Base-by-base conservation (phyloP, 2,329 filamentous ascomycete species). In the Diaporthe amygdali region DNA sequence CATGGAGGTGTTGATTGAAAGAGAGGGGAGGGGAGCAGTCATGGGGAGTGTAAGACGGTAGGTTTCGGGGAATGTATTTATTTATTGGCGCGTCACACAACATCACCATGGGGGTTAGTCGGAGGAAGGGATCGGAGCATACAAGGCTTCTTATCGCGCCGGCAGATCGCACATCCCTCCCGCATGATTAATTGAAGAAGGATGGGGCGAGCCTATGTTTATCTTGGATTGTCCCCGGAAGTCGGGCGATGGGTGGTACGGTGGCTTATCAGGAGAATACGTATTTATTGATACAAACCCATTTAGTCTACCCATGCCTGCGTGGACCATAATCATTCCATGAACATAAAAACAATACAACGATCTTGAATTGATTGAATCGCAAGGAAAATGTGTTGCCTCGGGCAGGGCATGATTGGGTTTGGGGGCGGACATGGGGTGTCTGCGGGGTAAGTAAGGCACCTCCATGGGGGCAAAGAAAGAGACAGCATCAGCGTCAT, bases 141-240 rank as follows among this genome's bases (percentile, higher is more conserved):
- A 30, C 30, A 39, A 49, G 30, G 15, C 66, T 49, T 34, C 66
- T 68, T 68, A 68, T 68, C 66, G 52, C 20, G 30, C 30, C 54
- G 59, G 66, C 66, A 68, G 66, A 68, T 59, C 32, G 41, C 25
- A 41, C 56, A 41, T 47, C 66, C 22, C 39, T 68, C 30, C 66
- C 54, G 66, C 39, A 52, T 30, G 22, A 17, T 25, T 67, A 14
- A 39, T 30, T 52, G 47, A 37, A 41, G 52, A 59, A 39, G n/a
- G n/a, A 68, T 68, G 17, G 52, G 44, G 14, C n/a, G 27, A 63
- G 59, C 59, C 34, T 17, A 25, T 27, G 25, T 44, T 61, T 61
- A 61, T 61, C 56, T 61, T n/a, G 25, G 12, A 22, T 5, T 17
- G 10, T 12, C 12, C 56, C 27, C 27, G 41, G 12, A 15, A 39